Evolutionary conservation across 208 protist species (phyloP), one percentile per base, ranked within the genome.

Genomic region (Trypanosoma melophagium): DNA sequence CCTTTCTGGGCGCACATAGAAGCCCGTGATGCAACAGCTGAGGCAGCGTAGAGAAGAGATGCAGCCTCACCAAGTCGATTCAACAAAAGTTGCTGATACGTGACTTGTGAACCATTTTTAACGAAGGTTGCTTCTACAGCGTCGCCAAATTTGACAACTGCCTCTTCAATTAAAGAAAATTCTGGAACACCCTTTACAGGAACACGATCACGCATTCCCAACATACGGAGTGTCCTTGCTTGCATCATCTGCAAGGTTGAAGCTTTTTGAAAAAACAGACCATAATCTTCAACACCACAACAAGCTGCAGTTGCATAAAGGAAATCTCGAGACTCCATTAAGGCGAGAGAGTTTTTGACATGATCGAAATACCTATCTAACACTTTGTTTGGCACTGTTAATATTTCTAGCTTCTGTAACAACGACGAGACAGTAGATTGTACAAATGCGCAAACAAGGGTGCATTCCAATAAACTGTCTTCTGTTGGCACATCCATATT

Each of bases 251-350:
- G 86, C 59, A 96, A 60, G 24, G 87, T 93, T 28, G 90, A 92
- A 45, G 86, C 83, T 12, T 82, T 80, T 61, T 96, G 90, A 64
- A 96, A 96, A 13, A 84, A 76, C 22, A 93, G 61, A 13, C 83
- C 90, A 60, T 84, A 96, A 55, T 93, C 90, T 60, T 96, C 90
- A 28, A 92, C 71, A 31, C 87, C 90, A 59, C 87, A 93, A 81
- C 85, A 93, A 55, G 82, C 86, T 25, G 86, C 87, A 5, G 84
- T 83, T 0, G 86, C 66, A 56, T 93, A 84, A 25, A 96, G 76
- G 69, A 93, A 93, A 56, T 93, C 85, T 21, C 47, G 56, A 0
- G 80, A 65, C 74, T 92, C 86, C 81, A 92, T 93, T 69, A 90
- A 77, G 12, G 60, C 66, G 3, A 93, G 54, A 51, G 92, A 56